A percentile compares a stretch with the other conserved stretches of the same genome.
phyloP scores from a whole-genome alignment of 768 basidiomycete species.

The Naganishia antarctica region DNA sequence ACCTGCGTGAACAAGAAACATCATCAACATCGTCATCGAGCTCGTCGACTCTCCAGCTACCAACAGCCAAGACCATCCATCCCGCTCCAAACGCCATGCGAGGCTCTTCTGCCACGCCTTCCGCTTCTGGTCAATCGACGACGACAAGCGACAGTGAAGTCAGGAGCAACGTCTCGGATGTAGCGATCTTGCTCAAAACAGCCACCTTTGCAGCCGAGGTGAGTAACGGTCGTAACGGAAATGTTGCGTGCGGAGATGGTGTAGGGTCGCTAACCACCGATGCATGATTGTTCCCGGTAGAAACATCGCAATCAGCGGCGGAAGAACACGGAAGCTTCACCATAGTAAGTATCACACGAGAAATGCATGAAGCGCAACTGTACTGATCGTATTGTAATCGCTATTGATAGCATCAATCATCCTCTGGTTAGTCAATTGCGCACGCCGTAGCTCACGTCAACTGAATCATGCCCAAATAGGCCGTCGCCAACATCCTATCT shows the following conservation, averaged over 20 bases:
- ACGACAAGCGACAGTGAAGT: neutral
- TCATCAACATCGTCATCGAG: neutral
- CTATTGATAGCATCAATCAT: constrained; percentile 46
- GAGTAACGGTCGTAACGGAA: constrained; percentile 24
- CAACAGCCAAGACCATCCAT: no score
- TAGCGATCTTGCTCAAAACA: constrained; percentile 38
- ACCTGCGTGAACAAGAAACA: neutral
- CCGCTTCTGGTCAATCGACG: neutral
- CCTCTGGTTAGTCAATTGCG: constrained; percentile 34
- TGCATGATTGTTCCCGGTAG: constrained; percentile 19
- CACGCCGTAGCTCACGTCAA: no score
- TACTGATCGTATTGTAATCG: no score
- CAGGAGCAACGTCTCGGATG: constrained; percentile 23
- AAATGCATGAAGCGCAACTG: neutral
- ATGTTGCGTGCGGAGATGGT: no score
- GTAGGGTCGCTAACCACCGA: no score
- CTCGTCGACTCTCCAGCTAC: neutral
- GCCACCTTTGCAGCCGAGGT: constrained; percentile 46
- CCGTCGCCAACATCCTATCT: constrained; percentile 44
- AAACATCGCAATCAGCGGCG: constrained; percentile 47
- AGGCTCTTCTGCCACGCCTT: neutral
- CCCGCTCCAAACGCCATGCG: neutral
- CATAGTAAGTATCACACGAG: constrained; percentile 35
- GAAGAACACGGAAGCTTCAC: constrained; percentile 46
- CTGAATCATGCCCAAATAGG: constrained; percentile 26